Percentiles rank a stretch among this genome's conserved stretches.
Evolutionary conservation across 2,329 filamentous ascomycete species (phyloP).

Genomic region (Colletotrichum paranaense): DNA sequence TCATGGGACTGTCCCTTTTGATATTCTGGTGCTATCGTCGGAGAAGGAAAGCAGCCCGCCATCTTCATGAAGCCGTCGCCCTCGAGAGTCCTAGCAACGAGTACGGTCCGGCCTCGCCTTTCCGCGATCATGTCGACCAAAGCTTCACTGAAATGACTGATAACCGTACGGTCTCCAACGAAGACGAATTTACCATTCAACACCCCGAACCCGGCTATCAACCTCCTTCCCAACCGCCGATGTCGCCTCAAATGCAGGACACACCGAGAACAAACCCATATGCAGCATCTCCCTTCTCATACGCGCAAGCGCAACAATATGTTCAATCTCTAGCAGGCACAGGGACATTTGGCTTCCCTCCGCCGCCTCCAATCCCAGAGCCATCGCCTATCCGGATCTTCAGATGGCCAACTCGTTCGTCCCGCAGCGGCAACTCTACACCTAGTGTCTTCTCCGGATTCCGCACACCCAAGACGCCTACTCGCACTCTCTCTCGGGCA

Average conservation of each 20-base stretch:
- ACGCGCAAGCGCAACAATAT: conserved; percentile 32
- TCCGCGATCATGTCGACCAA: neutral
- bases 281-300: conserved; percentile 18
- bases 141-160: neutral
- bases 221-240: neutral
- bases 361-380: conserved; percentile 14
- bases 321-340: conserved; percentile 20
- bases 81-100: conserved; percentile 4
- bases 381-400: conserved; percentile 33
- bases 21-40: conserved; percentile 29
- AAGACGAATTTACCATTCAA: conserved; percentile 1
- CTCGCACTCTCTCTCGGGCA: neutral
- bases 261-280: neutral
- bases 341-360: conserved; percentile 5
- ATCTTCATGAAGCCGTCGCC: conserved; percentile 2
- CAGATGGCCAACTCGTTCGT: conserved; percentile 33
- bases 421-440: conserved; percentile 6
- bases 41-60: conserved; percentile 2
- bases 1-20: conserved; percentile 23
- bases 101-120: neutral
- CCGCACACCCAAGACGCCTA: neutral
- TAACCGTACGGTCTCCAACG: neutral
- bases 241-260: neutral
- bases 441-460: neutral
- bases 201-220: neutral